Percentiles rank a stretch among this genome's conserved stretches.
phyloP scores from a whole-genome alignment of 2,329 filamentous ascomycete species.

The Emergomyces orientalis region DNA sequence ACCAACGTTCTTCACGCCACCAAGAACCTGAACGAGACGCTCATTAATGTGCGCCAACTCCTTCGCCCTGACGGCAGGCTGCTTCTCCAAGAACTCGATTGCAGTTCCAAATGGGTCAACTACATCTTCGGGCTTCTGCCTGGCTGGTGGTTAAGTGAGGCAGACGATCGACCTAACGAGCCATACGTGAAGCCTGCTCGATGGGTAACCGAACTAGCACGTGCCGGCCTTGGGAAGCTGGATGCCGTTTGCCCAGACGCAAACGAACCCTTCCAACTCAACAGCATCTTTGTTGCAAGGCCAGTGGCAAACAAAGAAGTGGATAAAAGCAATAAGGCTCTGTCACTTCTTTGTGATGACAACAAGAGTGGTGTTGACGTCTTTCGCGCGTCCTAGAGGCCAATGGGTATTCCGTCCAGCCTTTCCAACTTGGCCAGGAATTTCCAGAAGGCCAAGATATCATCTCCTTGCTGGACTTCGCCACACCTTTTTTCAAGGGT shows the following conservation, averaged over 20 bases:
- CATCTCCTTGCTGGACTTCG: conserved; percentile 10
- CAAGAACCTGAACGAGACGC: conserved; percentile 12
- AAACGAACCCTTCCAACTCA: not conserved
- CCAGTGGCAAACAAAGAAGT: not conserved
- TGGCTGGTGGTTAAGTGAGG: conserved; percentile 16
- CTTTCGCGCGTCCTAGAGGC: conserved; percentile 3
- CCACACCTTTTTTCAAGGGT: conserved; percentile 5
- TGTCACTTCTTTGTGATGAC: not conserved
- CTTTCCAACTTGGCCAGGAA: conserved; percentile 23
- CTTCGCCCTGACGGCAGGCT: conserved; percentile 15
- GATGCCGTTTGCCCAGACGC: not conserved
- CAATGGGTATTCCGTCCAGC: conserved; percentile 14
- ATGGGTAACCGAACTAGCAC: conserved; percentile 21
- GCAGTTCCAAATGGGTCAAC: conserved; percentile 7
- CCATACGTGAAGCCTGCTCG: conserved; percentile 10
- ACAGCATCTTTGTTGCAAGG: not conserved
- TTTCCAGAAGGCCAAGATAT: conserved; percentile 16
- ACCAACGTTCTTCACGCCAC: conserved; percentile 22
- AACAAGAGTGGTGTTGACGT: not conserved
- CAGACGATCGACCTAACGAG: conserved; percentile 6
- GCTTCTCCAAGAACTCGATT: conserved; percentile 15
- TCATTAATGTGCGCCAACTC: conserved; percentile 16
- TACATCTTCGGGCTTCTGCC: conserved; percentile 16
- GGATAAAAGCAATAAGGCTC: not conserved
- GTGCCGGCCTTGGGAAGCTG: conserved; percentile 13